Conservation (phyloP, 1,284 basidiomycete genomes). For the Xerocomus alliaceus region DNA sequence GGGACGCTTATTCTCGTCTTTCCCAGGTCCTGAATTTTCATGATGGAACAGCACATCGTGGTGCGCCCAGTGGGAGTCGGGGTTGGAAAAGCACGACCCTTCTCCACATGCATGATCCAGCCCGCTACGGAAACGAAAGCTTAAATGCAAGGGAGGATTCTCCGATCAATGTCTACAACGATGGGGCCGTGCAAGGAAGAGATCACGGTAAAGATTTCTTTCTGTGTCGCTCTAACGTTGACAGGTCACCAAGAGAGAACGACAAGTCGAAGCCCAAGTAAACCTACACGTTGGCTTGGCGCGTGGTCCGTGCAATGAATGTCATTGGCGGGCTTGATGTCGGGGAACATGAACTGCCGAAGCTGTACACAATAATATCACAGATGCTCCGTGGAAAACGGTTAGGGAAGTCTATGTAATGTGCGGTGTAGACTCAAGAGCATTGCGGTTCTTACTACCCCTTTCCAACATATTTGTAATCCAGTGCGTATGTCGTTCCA, state of each 20-base stretch:
- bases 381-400: too few species aligned
- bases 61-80: constrained; percentile 11
- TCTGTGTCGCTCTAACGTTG: constrained; percentile 64
- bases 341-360: constrained; percentile 87
- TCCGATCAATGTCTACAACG: constrained; percentile 84
- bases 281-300: constrained; percentile 77
- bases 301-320: constrained; percentile 77
- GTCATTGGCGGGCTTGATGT: constrained; percentile 78
- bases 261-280: constrained; percentile 3
- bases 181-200: constrained; percentile 70
- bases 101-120: constrained; percentile 80
- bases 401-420: too few species aligned
- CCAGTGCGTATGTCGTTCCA: too few species aligned
- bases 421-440: too few species aligned
- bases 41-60: constrained; percentile 75
- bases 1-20: constrained; percentile 72
- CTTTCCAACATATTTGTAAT: too few species aligned
- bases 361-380: constrained; percentile 64
- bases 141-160: constrained; percentile 75
- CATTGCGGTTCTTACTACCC: too few species aligned
- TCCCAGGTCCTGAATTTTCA: constrained; percentile 90
- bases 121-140: constrained; percentile 76
- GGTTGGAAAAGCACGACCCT: constrained; percentile 43
- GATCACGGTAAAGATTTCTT: constrained; percentile 75
- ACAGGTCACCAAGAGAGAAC: constrained; percentile 4